Base-by-base conservation (phyloP, 2,329 filamentous ascomycete species). In the Clonostachys rhizophaga region DNA sequence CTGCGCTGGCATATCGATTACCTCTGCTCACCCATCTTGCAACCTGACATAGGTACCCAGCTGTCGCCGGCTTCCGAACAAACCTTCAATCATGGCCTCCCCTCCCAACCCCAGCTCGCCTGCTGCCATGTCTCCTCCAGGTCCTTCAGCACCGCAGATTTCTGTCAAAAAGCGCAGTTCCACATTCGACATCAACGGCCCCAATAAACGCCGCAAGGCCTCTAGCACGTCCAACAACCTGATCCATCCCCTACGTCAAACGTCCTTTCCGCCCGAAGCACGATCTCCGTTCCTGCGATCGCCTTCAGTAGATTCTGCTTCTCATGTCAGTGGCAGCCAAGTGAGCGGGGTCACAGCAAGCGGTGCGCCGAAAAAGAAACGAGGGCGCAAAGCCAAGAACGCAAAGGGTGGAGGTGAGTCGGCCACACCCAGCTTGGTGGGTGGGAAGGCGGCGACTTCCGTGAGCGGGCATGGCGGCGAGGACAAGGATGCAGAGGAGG, bases 201-300 rank as follows among this genome's bases (percentile, higher is more conserved):
- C 67, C 4, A 64, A 72, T 42, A 89, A 89, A 61, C 83, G 85
- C 42, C 84, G 87, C 59, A 91, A 91, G 61, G 76, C 83, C 6
- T 89, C 85, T 12, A 78, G 67, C 51, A 83, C 83, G 5, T 69
- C 75, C 24, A 66, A 75, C 9, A 80, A 79, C 14, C 78, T 79
- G 2, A 72, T 78, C 0, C 86, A 89, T 53, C 86, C 86, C 2
- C 79, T 94, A 2, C 86, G 89, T 37, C 87, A 91, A 59, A 91
- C 89, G 5, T 90, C 87, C 0, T 94, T 91, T 59, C 86, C 87
- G 0, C 87, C 87, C 0, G 84, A 80, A 46, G 66, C 65, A 34
- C 65, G 72, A 18, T 81, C 79, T 3, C 75, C 79, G 0, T 76
- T 76, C 39, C 74, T 74, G 16, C 79, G 85, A 14, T 88, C 84